Evolutionary conservation across 495 filamentous ascomycete species (phyloP).

Genomic region (Aspergillus taichungensis): DNA sequence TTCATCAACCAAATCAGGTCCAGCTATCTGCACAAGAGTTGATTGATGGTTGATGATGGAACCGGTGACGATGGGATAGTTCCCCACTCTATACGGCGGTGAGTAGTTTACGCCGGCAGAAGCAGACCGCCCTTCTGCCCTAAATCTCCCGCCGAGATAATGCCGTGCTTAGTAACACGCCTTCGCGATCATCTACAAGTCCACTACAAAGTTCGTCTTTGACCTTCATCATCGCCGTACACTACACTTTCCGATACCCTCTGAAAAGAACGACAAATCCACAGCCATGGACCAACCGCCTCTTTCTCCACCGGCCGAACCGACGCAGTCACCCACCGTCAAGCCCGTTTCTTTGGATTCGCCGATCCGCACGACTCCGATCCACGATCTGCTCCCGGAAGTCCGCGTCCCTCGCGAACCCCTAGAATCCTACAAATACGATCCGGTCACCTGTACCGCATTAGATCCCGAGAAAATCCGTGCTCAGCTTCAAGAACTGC

Average conservation of each 20-base stretch:
- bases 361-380: constrained; percentile 29
- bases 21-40: too few relatives aligned
- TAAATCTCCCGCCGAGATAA: background rate
- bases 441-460: constrained; percentile 33
- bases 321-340: constrained; percentile 6
- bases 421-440: constrained; percentile 24
- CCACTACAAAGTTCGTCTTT: background rate
- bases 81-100: constrained; percentile 7
- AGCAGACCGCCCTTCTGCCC: constrained; percentile 6
- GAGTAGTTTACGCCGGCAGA: constrained; percentile 6
- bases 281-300: constrained; percentile 19
- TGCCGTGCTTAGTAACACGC: background rate
- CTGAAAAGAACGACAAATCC: background rate
- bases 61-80: constrained; percentile 1
- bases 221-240: background rate
- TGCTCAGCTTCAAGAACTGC: constrained; percentile 27
- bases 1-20: background rate
- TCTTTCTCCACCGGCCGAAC: constrained; percentile 29
- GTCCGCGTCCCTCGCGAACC: constrained; percentile 29
- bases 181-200: background rate
- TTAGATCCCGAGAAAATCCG: constrained; percentile 23
- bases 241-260: background rate
- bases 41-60: background rate
- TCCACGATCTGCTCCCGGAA: constrained; percentile 33
- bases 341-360: constrained; percentile 25